phyloP scores from a whole-genome alignment of 2,329 filamentous ascomycete genomes.

The Talaromyces sp. region DNA sequence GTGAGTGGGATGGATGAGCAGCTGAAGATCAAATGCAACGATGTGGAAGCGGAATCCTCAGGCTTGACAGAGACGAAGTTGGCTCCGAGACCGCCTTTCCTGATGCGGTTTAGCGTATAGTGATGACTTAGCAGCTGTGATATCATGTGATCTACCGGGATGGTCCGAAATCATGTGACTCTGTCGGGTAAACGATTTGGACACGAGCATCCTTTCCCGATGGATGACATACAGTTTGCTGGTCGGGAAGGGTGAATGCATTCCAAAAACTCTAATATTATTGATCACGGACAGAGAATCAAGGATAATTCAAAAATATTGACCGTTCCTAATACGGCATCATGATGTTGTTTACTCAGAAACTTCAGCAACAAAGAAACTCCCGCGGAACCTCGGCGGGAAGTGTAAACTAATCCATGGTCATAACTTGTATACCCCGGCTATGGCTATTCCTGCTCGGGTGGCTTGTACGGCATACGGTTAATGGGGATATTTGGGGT shows the following conservation, averaged over 20 bases:
- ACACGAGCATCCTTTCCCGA: background rate
- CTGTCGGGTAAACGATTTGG: background rate
- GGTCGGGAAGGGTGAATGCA: background rate
- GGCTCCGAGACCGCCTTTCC: constrained; percentile 24
- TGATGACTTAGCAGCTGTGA: constrained; percentile 10
- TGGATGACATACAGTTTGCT: background rate
- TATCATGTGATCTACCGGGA: constrained; percentile 17
- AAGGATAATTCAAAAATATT: background rate
- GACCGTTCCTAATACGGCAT: background rate
- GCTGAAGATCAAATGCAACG: constrained; percentile 27
- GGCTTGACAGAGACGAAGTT: constrained; percentile 31
- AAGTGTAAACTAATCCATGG: constrained; percentile 23
- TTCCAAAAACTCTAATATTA: background rate
- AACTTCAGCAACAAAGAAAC: constrained; percentile 10
- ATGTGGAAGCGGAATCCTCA: constrained; percentile 32
- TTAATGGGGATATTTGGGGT: background rate
- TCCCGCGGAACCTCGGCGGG: constrained; percentile 26
- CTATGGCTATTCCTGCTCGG: constrained; percentile 22
- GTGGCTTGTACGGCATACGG: constrained; percentile 11
- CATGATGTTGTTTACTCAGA: background rate
- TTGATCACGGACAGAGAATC: background rate
- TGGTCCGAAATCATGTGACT: background rate
- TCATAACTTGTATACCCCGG: constrained; percentile 21
- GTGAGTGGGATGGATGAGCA: constrained; percentile 23
- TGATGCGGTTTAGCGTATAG: constrained; percentile 16